Base-by-base conservation (phyloP, 495 filamentous ascomycete genomes). In the Neurospora sublineolata region DNA sequence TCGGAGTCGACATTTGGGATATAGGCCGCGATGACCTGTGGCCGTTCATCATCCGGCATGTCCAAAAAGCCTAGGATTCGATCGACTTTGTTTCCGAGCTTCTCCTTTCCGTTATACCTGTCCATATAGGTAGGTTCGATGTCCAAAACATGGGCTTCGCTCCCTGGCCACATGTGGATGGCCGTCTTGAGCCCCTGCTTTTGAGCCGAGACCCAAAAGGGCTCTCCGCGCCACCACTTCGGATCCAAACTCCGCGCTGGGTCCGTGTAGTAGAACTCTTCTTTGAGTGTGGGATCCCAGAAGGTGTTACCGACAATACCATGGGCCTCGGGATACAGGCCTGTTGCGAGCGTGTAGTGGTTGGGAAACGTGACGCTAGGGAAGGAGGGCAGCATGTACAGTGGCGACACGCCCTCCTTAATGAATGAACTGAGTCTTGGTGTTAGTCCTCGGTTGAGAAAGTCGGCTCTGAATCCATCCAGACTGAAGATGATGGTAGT, bases 91-190 rank as follows among this genome's bases (percentile, higher is more conserved):
- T 84, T 85, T 0, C 87, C 78, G 3, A 98, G 84, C 14, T 80
- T 76, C 77, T 97, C 94, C 2, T 89, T 86, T 4, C 88, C 88
- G 74, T 97, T 97, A 79, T 84, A 99, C 73, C 88, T 89, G 79
- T 99, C 95, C 44, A 97, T 76, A 78, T 89, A 92, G 8, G 85
- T 87, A 1, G 93, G 93, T 58, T 93, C 89, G 39, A 88, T 80
- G 11, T 82, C 83, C 33, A 87, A 83, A 73, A 92, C 86, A 74
- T 92, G 89, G 1, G 93, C 93, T 80, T 98, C 96, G 23, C 91
- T 94, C 3, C 96, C 95, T 0, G 96, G 95, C 95, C 95, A 99
- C 95, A 99, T 99, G 78, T 98, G 96, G 37, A 98, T 89, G 18
- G 92, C 96, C 37, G 88, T 88, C 70, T 84, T 87, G 68, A 97